phyloP scores from a whole-genome alignment of 106 monocot genomes.

The Amphibolis antarctica region DNA sequence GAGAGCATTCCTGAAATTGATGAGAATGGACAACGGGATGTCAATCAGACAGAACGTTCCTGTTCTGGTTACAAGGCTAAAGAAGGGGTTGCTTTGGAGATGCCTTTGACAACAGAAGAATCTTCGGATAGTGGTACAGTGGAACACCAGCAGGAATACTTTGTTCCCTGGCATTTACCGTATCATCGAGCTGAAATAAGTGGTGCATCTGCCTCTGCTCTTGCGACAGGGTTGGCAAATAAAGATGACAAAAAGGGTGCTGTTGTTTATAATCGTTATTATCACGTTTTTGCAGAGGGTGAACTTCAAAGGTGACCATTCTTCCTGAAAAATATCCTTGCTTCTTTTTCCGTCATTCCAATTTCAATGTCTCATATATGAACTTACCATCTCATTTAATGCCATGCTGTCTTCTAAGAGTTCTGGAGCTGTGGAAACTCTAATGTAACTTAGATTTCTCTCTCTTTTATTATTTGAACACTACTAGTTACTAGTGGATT shows the following conservation, averaged over 20 bases:
- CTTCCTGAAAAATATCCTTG: background rate
- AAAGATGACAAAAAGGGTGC: conserved; percentile 88
- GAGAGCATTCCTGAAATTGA: conserved; percentile 63
- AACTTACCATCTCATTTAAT: no score
- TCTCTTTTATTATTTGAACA: no score
- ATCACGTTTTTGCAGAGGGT: conserved; percentile 91
- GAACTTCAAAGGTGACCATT: conserved; percentile 75
- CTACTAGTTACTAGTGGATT: no score
- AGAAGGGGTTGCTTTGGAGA: background rate
- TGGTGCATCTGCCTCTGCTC: conserved; percentile 49
- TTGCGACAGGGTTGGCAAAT: conserved; percentile 73
- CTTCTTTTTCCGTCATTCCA: background rate
- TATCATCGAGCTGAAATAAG: conserved; percentile 87
- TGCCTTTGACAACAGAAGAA: background rate
- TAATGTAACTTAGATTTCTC: no score
- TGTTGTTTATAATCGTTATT: conserved; percentile 89
- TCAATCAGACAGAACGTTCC: background rate
- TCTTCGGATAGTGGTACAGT: conserved; percentile 3
- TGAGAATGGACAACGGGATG: conserved; percentile 13
- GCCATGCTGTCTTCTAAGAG: no score
- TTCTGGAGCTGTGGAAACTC: no score
- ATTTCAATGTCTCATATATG: background rate
- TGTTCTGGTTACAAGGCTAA: conserved; percentile 5
- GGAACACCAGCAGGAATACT: conserved; percentile 65
- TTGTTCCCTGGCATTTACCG: conserved; percentile 98